phyloP scores from a whole-genome alignment of 257 asterid species.

The Solanum medicagineum region DNA sequence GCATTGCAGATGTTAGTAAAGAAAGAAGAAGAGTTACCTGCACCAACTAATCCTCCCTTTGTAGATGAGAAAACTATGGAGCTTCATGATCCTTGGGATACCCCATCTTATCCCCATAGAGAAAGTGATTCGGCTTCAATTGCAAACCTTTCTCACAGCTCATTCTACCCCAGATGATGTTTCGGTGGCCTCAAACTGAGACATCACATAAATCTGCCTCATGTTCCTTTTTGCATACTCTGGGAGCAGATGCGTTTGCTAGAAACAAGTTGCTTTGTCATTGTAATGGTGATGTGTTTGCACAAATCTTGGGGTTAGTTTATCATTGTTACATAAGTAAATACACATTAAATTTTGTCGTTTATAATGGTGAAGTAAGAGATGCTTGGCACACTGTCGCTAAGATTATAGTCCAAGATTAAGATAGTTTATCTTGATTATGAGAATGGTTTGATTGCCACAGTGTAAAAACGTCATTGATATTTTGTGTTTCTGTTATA shows the following conservation, averaged over 20 bases:
- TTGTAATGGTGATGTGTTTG: background rate
- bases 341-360: background rate
- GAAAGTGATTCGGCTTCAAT: conserved; percentile 21
- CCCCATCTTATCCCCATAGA: background rate
- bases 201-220: background rate
- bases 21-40: conserved; percentile 47
- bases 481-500: background rate
- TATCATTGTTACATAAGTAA: background rate
- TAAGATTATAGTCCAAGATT: background rate
- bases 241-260: background rate
- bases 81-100: conserved; percentile 18
- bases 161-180: conserved; percentile 51
- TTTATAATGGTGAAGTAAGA: background rate
- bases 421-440: background rate
- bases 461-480: background rate
- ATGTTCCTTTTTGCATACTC: background rate
- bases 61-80: conserved; percentile 53
- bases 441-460: background rate
- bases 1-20: conserved; percentile 52
- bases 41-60: conserved; percentile 64
- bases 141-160: conserved; percentile 50
- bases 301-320: background rate
- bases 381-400: background rate
- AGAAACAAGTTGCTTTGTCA: background rate
- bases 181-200: background rate